Base-by-base conservation (phyloP, 108 stramenopile species). In the Aurantiochytrium sp. region DNA sequence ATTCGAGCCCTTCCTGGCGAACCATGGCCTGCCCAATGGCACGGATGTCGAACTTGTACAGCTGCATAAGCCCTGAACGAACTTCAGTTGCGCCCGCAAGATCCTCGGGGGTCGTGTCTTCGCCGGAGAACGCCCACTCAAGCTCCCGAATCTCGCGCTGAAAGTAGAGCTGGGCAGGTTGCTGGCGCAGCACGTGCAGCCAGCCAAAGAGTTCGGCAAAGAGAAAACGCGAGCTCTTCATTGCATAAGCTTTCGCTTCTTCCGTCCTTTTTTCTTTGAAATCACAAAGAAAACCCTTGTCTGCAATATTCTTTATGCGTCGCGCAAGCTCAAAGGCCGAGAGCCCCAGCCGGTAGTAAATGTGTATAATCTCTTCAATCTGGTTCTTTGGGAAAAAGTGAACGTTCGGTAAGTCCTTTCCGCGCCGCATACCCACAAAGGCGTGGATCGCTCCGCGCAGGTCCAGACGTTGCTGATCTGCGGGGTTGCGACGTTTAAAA, bases 151-250 rank as follows among this genome's bases (percentile, higher is more conserved):
- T 83, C 51, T 83, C 76, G n/a, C 6, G 23, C 76, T 47, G 51
- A 53, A 83, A 83, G 51, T 53, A 83, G 12, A 83, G 51, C 76
- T 83, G 76, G 43, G 76, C 76, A n/a, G 76, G 76, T 45, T 83
- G 76, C 51, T 83, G 76, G 14, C 76, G 19, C 76, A 83, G 76
- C 19, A 83, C 51, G 4, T 83, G 51, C 51, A 83, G 6, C 76
- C 76, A 83, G 19, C 76, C 76, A 53, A 83, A 83, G 45, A 83
- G 25, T 23, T 83, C 76, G 12, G 76, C 76, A 53, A 83, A 83
- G 51, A 83, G 76, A 23, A 53, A 83, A 8, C 19, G 51, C n/a
- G 76, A 45, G n/a, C 49, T 83, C 0, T 47, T 4, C 51, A 47
- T 47, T 45, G 23, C 6, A 53, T 83, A 83, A 35, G 2, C 2